Percentiles rank a stretch among this genome's conserved stretches.
These are phyloP conservation scores for Ustilago crameri DNA, from an alignment of 1,284 basidiomycete genomes.

Conservation along the genomic window DNA sequence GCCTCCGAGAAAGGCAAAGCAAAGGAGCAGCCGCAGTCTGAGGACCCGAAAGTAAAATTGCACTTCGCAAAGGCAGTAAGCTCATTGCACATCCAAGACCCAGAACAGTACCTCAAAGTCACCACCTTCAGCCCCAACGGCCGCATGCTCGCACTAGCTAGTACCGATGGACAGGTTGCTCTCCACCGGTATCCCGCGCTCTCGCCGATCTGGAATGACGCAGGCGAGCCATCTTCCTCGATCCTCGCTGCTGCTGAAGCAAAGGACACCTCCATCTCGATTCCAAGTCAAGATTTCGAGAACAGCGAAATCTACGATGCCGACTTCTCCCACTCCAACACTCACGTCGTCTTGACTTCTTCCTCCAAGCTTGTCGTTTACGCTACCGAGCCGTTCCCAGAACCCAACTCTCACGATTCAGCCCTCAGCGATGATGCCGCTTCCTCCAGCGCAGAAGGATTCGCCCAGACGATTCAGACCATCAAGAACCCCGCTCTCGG, in stretches of 20 bases:
- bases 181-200: conserved; percentile 61
- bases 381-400: conserved; percentile 46
- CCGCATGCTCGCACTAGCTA: conserved; percentile 55
- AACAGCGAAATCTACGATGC: conserved; percentile 62
- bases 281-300: conserved; percentile 46
- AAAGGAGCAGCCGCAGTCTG: conserved; percentile 9
- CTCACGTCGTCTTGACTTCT: conserved; percentile 59
- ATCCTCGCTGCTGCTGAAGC: conserved; percentile 36
- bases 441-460: conserved; percentile 13
- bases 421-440: conserved; percentile 10
- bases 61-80: conserved; percentile 21
- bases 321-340: conserved; percentile 62
- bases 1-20: conserved; percentile 30
- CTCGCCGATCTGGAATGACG: conserved; percentile 45
- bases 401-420: conserved; percentile 17
- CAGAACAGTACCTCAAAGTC: conserved; percentile 57
- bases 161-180: conserved; percentile 56
- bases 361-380: conserved; percentile 54
- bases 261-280: conserved; percentile 41
- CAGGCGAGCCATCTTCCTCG: conserved; percentile 29
- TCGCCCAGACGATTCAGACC: conserved; percentile 53
- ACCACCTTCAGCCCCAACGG: conserved; percentile 56
- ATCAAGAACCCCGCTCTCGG: conserved; percentile 63
- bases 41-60: conserved; percentile 25
- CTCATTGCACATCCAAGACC: conserved; percentile 53